phyloP scores from a whole-genome alignment of 1,284 basidiomycete species.

The Leucoagaricus sp. region DNA sequence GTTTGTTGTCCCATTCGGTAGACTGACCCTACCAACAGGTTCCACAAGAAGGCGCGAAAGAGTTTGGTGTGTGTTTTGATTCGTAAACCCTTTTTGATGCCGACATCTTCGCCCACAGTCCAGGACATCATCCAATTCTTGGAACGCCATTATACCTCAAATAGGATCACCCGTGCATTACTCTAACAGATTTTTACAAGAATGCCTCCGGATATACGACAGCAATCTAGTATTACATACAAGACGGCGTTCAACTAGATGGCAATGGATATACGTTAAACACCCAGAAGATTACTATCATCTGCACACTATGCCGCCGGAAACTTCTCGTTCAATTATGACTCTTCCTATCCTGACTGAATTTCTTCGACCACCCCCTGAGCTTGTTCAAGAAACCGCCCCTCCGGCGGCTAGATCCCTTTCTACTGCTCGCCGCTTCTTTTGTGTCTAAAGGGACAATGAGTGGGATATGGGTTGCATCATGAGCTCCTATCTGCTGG shows the following conservation, averaged over 20 bases:
- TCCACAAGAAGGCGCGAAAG: conserved; percentile 43
- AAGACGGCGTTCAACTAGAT: background rate
- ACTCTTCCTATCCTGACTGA: conserved; percentile 8
- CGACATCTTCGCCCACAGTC: background rate
- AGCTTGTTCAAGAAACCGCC: conserved; percentile 7
- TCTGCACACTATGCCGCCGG: background rate
- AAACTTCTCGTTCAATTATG: background rate
- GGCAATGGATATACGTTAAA: background rate
- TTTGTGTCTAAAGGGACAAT: background rate
- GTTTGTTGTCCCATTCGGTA: background rate
- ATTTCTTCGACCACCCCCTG: conserved; percentile 9
- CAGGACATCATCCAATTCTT: conserved; percentile 4
- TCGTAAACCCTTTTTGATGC: background rate
- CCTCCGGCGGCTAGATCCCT: background rate
- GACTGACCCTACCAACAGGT: conserved; percentile 29
- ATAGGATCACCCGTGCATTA: background rate
- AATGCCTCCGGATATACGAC: background rate
- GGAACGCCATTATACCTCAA: background rate
- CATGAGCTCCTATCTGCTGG: background rate
- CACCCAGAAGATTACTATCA: background rate
- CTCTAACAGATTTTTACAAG: background rate
- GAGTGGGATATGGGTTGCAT: background rate
- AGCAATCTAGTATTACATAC: background rate
- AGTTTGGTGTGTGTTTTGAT: conserved; percentile 35
- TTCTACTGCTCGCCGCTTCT: background rate